Conservation (phyloP, 2,329 filamentous ascomycete genomes). For the Alternaria novae-zelandiae region DNA sequence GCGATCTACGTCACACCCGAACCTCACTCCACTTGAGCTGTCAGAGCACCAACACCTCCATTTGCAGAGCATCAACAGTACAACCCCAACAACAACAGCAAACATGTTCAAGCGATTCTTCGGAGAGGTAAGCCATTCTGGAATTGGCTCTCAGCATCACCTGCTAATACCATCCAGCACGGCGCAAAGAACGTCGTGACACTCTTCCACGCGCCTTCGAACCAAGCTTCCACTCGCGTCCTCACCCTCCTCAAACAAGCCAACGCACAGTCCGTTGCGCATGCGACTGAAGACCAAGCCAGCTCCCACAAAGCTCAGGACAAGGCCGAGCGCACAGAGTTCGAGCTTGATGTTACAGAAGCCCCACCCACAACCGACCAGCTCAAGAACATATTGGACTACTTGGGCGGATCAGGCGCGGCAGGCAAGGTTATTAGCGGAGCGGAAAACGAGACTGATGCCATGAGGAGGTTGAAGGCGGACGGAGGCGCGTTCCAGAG, state of each 20-base stretch:
- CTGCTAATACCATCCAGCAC: conserved; percentile 35
- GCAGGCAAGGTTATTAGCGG: conserved; percentile 73
- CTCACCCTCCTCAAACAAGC: conserved; percentile 81
- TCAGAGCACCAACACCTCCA: conserved; percentile 21
- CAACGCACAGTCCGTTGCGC: conserved; percentile 70
- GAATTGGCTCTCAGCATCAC: neutral
- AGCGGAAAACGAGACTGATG: conserved; percentile 76
- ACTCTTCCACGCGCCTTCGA: conserved; percentile 87
- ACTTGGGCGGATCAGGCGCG: conserved; percentile 67
- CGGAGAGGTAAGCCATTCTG: conserved; percentile 49
- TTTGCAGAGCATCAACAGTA: conserved; percentile 12
- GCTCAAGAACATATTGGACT: conserved; percentile 82
- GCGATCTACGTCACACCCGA: conserved; percentile 36
- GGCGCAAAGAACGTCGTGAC: conserved; percentile 80
- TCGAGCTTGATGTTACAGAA: conserved; percentile 87
- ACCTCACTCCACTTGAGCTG: conserved; percentile 27
- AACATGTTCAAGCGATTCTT: conserved; percentile 56
- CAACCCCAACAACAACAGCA: neutral
- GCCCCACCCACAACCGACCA: conserved; percentile 81
- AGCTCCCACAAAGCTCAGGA: conserved; percentile 69
- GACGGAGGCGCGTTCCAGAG: conserved; percentile 71
- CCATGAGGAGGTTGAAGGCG: conserved; percentile 77
- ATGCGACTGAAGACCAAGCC: conserved; percentile 76
- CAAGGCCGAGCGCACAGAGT: conserved; percentile 68
- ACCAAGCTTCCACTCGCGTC: conserved; percentile 74